Evolutionary conservation across 2,329 filamentous ascomycete species (phyloP), one percentile per base, ranked within the genome.

Genomic region (Aspergillus sp.): DNA sequence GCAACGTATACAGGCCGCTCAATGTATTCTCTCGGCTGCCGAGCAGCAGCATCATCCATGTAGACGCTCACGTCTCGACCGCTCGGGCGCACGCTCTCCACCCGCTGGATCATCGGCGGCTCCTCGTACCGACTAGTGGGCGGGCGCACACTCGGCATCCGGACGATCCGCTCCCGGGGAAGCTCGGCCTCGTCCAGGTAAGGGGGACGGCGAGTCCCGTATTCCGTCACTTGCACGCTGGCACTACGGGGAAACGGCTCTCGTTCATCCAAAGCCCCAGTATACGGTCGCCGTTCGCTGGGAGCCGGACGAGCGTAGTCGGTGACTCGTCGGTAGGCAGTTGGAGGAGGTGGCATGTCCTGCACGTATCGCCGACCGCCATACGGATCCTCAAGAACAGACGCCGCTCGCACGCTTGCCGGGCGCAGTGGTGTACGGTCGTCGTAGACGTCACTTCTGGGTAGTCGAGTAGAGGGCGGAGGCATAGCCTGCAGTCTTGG

Each of bases 121-220:
- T 80, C 77, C 48, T 80, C 77, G 62, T 82, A 82, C 58, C 78
- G 75, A 25, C 74, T 62, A 15, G 71, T 62, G n/a, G 77, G 74
- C 19, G 88, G 86, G 50, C 86, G 83, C 36, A 86, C 83, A 70
- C 87, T 89, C 7, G 84, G 71, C 32, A 86, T 79, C 59, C 87
- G 79, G 44, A 83, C 68, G 44, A 83, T 69, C 63, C 86, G 86
- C 59, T 87, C 85, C 38, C 82, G 78, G 3, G 83, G 77, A 81
- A 84, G 39, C 81, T 84, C 63, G 76, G 88, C 84, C 69, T 94
- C 90, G 67, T 92, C 92, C 47, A 88, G 75, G 55, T 79, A 80
- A 7, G 75, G 68, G 23, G 71, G 63, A 41, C 68, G 76, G 15
- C 73, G 73, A 32, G 71, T 63, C 27, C 74, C 61, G 58, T 79